Evolutionary conservation across 441 rosid species (phyloP).

Genomic region (Euphorbia celastroides): DNA sequence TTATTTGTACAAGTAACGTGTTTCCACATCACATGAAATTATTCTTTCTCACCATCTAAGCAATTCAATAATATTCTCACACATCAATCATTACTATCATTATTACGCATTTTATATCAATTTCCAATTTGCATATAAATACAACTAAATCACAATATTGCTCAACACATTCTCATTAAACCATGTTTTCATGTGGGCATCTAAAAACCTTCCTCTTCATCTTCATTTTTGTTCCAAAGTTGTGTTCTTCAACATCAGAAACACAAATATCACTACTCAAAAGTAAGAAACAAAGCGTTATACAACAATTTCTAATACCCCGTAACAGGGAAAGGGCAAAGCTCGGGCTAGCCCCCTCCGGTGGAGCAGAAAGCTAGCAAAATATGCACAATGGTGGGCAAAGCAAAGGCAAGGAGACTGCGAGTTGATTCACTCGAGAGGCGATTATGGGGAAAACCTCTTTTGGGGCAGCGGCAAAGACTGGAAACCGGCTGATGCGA

Average conservation of each 20-base stretch:
- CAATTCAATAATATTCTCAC: not conserved
- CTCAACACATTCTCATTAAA: not conserved
- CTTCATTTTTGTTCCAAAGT: not conserved
- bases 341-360: conserved; percentile 45
- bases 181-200: conserved; percentile 20
- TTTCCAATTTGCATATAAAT: not conserved
- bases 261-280: not conserved
- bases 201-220: conserved; percentile 16
- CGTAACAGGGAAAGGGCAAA: conserved; percentile 39
- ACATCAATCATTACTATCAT: not conserved
- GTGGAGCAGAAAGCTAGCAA: conserved; percentile 47
- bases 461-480: conserved; percentile 53
- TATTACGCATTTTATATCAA: not conserved
- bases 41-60: conserved; percentile 20
- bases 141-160: not conserved
- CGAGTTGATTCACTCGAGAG: conserved; percentile 37
- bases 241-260: not conserved
- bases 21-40: conserved; percentile 32
- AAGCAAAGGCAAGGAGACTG: conserved; percentile 37
- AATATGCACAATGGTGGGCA: conserved; percentile 41
- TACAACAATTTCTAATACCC: conserved; percentile 33
- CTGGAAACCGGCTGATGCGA: conserved; percentile 43
- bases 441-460: conserved; percentile 49
- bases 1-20: conserved; percentile 16
- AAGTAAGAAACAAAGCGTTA: not conserved